A percentile compares a stretch with the other conserved stretches of the same genome.
phyloP scores from a whole-genome alignment of 2,329 filamentous ascomycete species.

The Aspergillus flavus region DNA sequence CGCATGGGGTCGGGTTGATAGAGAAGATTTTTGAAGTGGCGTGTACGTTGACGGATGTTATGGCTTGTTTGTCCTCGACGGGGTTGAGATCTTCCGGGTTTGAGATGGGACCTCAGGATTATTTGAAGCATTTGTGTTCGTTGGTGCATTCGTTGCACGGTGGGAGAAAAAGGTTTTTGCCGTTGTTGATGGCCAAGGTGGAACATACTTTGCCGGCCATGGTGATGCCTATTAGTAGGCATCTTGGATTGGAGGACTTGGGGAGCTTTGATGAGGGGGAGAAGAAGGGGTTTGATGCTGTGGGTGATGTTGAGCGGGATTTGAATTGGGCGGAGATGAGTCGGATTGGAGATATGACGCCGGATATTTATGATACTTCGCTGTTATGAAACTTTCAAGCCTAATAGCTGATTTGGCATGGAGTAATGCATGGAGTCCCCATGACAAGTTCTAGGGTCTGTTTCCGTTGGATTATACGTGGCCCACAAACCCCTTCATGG shows the following conservation, averaged over 20 bases:
- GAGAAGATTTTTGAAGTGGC: conserved; percentile 81
- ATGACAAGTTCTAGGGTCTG: too few species aligned
- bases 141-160: conserved; percentile 72
- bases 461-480: too few species aligned
- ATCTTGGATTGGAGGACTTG: conserved; percentile 20
- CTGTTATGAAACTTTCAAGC: background rate
- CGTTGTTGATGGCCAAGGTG: conserved; percentile 75
- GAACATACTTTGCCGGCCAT: conserved; percentile 65
- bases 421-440: too few species aligned
- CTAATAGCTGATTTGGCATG: too few species aligned
- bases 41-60: conserved; percentile 71
- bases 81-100: conserved; percentile 65
- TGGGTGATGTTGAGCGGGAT: background rate
- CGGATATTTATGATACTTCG: conserved; percentile 23
- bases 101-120: conserved; percentile 68
- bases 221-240: conserved; percentile 21
- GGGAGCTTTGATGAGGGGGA: background rate
- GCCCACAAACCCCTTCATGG: too few species aligned
- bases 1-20: conserved; percentile 73
- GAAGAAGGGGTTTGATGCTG: background rate
- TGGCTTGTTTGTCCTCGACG: conserved; percentile 64
- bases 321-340: conserved; percentile 27
- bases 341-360: conserved; percentile 24
- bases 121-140: conserved; percentile 69
- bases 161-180: conserved; percentile 75